Base-by-base conservation (phyloP, 73 alveolate genomes). In the Urostyla sp. region DNA sequence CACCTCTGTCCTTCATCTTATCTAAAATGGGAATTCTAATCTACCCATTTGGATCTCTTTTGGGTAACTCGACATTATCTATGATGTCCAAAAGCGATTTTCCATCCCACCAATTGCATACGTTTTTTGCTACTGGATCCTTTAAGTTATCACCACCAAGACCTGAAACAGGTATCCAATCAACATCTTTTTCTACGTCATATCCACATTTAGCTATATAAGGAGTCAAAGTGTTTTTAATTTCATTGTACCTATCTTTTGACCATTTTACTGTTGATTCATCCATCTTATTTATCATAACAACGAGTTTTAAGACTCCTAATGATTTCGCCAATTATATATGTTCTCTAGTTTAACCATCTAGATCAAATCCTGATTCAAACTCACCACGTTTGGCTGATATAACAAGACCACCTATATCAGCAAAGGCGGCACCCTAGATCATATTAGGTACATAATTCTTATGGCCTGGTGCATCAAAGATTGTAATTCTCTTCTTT, bases 391-490 rank as follows among this genome's bases (percentile, higher is more conserved):
- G 93, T 84, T 97, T 92, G 23, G 99, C 99, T 15, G 99, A 92
- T 46, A 93, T 85, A 28, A 94, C 95, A n/a, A 94, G 77, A 27
- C 90, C 95, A 36, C 92, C 99, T 57, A 95, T 89, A 66, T 98
- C 99, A 40, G 99, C 99, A 81, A 96, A 96, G 18, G 99, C 97
- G 0, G 99, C 99, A 31, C 99, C 99, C 75, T 91, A 50, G 44
- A 98, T 95, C 98, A 97, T 94, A 76, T 98, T 98, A n/a, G 99
- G 99, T 46, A 98, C 99, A 72, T 96, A 98, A 75, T 97, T 97
- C 87, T 98, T 91, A 93, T 98, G 99, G 11, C 99, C 99, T 4
- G 99, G 99, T 28, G 99, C 99, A 90, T 98, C 99, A 73, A 86
- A 86, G 56, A 86, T 78, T 0, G 94, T 86, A 60, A 67, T 77